Evolutionary conservation across 2,329 filamentous ascomycete species (phyloP), one percentile per base, ranked within the genome.

Genomic region (Ampelomyces quisqualis): DNA sequence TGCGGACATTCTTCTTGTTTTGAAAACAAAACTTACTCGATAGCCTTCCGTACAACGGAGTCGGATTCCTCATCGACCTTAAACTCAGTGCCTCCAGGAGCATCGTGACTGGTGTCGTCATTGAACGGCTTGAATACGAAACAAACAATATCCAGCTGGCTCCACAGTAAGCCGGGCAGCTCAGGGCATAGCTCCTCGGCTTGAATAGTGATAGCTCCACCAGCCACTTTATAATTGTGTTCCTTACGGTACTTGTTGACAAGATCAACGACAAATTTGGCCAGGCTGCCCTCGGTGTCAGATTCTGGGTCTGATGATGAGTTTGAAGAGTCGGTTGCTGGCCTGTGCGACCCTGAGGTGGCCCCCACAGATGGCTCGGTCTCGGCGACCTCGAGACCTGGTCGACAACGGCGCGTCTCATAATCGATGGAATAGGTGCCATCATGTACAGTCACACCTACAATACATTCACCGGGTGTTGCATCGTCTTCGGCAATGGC

Each of bases 51-150:
- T 2, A 84, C 84, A 79, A 90, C 86, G 1, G 84, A 86, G 61
- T 91, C 88, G 1, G 88, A 86, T 64, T 90, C 83, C 62, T 93
- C 88, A 55, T 90, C 88, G 4, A 90, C 76, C n/a, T 76, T 71
- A 60, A 81, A 27, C 15, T 39, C 37, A 7, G 23, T 21, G 1
- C 21, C 29, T 26, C 13, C 8, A 11, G 7, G 10, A 6, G 14
- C 18, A 7, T 40, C 29, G 11, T 21, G 15, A 2, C 17, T 15
- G 20, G 19, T 18, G 29, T 34, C 30, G 5, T 47, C 23, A n/a
- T 38, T 34, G 13, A 53, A 51, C 8, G 53, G 55, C 23, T 53
- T 49, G 13, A 89, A 74, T 3, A 85, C 77, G 27, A 91, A 74
- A 1, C 86, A 84, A 2, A 91, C 79, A 41, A 90, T 81, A 60